These are phyloP conservation scores for Alternaria atra DNA, from an alignment of 2,329 filamentous ascomycete genomes.

Conservation along the genomic window DNA sequence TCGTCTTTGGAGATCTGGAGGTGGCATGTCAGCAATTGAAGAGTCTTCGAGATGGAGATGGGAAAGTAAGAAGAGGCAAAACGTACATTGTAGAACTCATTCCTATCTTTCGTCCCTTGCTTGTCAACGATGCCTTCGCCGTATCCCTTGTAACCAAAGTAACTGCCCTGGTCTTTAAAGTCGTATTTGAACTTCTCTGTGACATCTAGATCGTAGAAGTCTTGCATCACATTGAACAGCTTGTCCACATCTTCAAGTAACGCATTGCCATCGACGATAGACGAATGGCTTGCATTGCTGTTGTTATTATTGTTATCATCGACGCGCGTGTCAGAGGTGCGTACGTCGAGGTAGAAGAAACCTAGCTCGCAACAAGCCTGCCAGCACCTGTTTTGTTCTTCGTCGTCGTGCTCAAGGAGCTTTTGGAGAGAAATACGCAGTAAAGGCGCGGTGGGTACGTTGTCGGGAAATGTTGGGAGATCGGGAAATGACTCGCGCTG, in stretches of 20 bases:
- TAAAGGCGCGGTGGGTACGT: constrained; percentile 53
- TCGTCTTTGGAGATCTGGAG: constrained; percentile 62
- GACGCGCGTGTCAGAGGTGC: constrained; percentile 7
- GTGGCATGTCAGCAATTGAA: neutral
- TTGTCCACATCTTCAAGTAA: constrained; percentile 56
- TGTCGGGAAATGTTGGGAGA: constrained; percentile 55
- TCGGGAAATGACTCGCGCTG: constrained; percentile 31
- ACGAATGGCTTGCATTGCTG: neutral
- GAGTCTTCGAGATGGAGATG: neutral
- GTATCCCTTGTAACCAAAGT: constrained; percentile 62
- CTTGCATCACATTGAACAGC: constrained; percentile 58
- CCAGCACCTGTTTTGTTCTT: constrained; percentile 52
- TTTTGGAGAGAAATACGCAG: constrained; percentile 54
- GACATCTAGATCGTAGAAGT: constrained; percentile 59
- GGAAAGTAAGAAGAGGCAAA: neutral
- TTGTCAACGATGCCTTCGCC: constrained; percentile 59
- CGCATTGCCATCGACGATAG: constrained; percentile 44
- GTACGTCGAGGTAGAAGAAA: constrained; percentile 66
- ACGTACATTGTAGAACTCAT: constrained; percentile 65
- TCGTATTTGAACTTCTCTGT: constrained; percentile 66
- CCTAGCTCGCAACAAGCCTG: constrained; percentile 59
- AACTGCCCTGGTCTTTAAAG: constrained; percentile 59
- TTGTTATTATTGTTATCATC: neutral
- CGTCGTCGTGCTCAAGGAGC: constrained; percentile 46
- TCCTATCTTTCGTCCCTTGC: constrained; percentile 59